These are phyloP conservation scores for Penicillium salamii DNA, from an alignment of 495 filamentous ascomycete genomes.

Conservation along the genomic window DNA sequence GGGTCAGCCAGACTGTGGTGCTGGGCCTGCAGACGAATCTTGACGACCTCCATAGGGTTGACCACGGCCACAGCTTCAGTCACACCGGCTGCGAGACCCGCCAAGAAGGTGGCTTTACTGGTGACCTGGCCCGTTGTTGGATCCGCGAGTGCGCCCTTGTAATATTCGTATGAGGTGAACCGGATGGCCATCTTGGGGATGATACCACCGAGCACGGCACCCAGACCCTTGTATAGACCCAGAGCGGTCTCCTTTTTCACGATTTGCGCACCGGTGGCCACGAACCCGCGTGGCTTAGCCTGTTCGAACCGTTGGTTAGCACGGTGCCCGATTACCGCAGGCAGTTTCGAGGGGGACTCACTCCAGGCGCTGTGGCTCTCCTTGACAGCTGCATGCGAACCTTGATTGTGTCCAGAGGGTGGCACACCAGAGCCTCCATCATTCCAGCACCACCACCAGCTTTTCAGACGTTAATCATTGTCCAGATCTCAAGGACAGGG, in stretches of 20 bases:
- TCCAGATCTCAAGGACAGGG: conserved; percentile 4
- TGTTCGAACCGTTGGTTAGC: conserved; percentile 28
- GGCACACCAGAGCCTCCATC: conserved; percentile 98
- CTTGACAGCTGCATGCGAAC: conserved; percentile 98
- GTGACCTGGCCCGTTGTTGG: conserved; percentile 65
- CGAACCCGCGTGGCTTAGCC: conserved; percentile 80
- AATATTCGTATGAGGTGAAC: conserved; percentile 95
- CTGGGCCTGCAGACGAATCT: conserved; percentile 96
- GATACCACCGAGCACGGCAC: conserved; percentile 93
- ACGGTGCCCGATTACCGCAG: background rate
- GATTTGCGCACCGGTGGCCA: conserved; percentile 83
- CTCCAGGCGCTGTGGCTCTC: conserved; percentile 76
- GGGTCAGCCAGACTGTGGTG: conserved; percentile 94
- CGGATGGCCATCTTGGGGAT: conserved; percentile 99
- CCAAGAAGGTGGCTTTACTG: conserved; percentile 79
- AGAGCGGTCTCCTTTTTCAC: conserved; percentile 84
- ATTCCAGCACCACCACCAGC: conserved; percentile 97
- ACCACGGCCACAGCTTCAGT: conserved; percentile 96
- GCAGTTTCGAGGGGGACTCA: conserved; percentile 39
- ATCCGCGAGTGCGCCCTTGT: conserved; percentile 79
- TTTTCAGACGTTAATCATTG: conserved; percentile 39
- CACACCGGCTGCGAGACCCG: conserved; percentile 87
- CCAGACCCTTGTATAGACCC: conserved; percentile 93
- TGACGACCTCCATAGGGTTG: conserved; percentile 98
- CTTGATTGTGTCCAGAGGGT: conserved; percentile 98